Percentiles rank a stretch among this genome's conserved stretches.
Conservation (phyloP, 2,329 filamentous ascomycete genomes). For the Pezizomycotina sp. region DNA sequence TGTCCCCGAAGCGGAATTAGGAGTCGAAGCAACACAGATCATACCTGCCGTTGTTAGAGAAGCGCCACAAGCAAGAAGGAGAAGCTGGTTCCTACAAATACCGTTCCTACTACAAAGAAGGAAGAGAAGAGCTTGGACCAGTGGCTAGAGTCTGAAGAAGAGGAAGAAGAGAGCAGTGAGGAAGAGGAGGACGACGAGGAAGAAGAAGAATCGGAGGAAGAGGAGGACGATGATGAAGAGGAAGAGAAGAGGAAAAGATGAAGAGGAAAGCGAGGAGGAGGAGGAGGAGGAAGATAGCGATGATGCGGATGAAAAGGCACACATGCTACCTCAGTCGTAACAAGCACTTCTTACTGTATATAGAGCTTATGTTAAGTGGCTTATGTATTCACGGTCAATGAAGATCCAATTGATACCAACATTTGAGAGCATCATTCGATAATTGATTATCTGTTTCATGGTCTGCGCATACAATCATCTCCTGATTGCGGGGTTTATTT, state of each 20-base stretch:
- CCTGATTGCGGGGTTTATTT: too few relatives aligned
- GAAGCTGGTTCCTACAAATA: constrained; percentile 23
- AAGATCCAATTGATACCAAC: too few relatives aligned
- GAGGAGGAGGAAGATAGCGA: constrained; percentile 29
- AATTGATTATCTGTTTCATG: too few relatives aligned
- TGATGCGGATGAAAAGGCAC: constrained; percentile 32
- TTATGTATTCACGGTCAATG: too few relatives aligned
- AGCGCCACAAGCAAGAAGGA: constrained; percentile 34
- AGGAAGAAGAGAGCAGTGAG: constrained; percentile 39
- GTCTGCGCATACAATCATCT: too few relatives aligned
- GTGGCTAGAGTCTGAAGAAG: constrained; percentile 58
- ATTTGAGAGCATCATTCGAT: too few relatives aligned
- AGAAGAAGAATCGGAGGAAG: constrained; percentile 38
- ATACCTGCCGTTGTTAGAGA: constrained; percentile 39
- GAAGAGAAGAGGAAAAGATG: constrained; percentile 34
- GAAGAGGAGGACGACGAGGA: constrained; percentile 35
- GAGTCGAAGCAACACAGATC: constrained; percentile 27
- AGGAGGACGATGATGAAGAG: constrained; percentile 37
- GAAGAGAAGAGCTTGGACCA: constrained; percentile 70
- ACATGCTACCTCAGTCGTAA: too few relatives aligned
- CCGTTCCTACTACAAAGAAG: constrained; percentile 37
- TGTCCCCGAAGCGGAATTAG: constrained; percentile 33
- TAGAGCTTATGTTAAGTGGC: too few relatives aligned
- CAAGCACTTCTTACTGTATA: too few relatives aligned
- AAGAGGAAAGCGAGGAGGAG: constrained; percentile 29